Evolutionary conservation across 2,329 filamentous ascomycete genomes (phyloP), one percentile per base, ranked within the genome.

Genomic region (Aureobasidium sp.): DNA sequence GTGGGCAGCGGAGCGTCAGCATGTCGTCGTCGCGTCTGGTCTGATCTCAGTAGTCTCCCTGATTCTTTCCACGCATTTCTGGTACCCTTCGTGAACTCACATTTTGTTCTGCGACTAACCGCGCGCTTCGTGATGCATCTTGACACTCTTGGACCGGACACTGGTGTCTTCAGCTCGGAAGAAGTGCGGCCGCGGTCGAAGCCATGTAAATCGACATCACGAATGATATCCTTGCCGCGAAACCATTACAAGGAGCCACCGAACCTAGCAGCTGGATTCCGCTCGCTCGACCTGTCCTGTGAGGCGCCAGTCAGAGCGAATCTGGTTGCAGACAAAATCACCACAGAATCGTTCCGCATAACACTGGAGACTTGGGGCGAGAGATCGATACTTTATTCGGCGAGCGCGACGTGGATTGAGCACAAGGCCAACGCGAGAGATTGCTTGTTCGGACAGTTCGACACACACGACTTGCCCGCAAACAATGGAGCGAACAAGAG

Each of bases 251-350:
- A 59, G 19, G 50, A 56, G 21, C 56, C 62, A 6, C 63, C 63
- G n/a, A 62, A 60, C 32, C 50, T 66, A 4, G 62, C 62, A 10
- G 62, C 60, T 17, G 63, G 63, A 3, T 63, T 66, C 47, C 56
- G 54, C 4, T 53, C 56, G 16, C 58, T 66, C 4, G 54, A 66
- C 55, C 55, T 65, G 40, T 55, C 55, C n/a, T 52, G 42, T 30
- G 57, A 59, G n/a, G 40, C 50, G 5, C 54, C 56, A 3, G 52
- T 63, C n/a, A 57, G 63, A 32, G 62, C 63, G 24, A 62, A 63
- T 32, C 53, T 65, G 17, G 57, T 62, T 16, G 62, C 55, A 7
- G 57, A 62, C 51, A 51, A 59, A 11, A 61, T 66, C 40, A 62
- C 60, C 3, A 52, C 55, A 2, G 42, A 53, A 3, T 35, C 40